These are phyloP conservation scores for Tetrahymena thermophila DNA, from an alignment of 73 alveolate species.

Conservation along the genomic window DNA sequence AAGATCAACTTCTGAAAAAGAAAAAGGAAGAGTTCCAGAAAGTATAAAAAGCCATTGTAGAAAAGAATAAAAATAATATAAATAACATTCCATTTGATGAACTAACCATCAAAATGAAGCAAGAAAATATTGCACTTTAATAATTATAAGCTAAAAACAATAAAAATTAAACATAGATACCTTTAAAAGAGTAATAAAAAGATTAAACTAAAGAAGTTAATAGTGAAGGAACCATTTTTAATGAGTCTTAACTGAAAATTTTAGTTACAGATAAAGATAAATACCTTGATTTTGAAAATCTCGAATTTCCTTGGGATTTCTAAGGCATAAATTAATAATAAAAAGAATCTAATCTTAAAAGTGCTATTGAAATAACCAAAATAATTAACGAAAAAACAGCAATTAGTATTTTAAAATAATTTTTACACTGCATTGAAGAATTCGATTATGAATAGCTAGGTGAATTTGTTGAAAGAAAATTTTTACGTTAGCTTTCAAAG, in stretches of 20 bases:
- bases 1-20: neutral
- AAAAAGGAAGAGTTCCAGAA: neutral
- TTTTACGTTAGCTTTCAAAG: neutral
- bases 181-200: neutral
- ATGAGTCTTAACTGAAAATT: neutral
- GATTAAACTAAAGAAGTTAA: neutral
- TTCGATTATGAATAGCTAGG: neutral
- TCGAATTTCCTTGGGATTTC: neutral
- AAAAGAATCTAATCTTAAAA: neutral
- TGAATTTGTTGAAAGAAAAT: neutral
- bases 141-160: neutral
- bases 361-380: neutral
- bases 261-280: neutral
- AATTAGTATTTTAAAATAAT: neutral
- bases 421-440: neutral
- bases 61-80: neutral
- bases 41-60: neutral
- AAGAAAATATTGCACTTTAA: neutral
- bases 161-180: neutral
- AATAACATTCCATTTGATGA: neutral
- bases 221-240: neutral
- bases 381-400: neutral
- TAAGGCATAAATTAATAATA: neutral
- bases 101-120: neutral
- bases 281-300: neutral